Base-by-base conservation (phyloP, 208 protist species). In the Trypanosoma melophagium region DNA sequence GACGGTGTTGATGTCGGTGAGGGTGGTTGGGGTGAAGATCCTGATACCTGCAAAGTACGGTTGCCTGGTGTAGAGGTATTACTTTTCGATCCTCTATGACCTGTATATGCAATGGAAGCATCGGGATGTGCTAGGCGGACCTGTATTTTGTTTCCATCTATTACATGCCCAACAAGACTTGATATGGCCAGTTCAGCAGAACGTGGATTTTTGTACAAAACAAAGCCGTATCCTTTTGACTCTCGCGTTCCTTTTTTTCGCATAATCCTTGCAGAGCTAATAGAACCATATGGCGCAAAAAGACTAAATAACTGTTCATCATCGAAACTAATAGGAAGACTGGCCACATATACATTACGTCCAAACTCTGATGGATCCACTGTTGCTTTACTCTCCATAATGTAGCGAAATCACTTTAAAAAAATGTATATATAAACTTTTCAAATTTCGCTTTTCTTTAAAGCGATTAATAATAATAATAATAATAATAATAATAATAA, bases 281-380 rank as follows among this genome's bases (percentile, higher is more conserved):
- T 86, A 40, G 58, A 50, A 14, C 87, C 87, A 45, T 79, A 90
- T 3, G 66, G 74, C 19, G 76, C 61, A 67, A 94, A 91, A 24
- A 94, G 74, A 22, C 82, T 69, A 44, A 77, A 65, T 17, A 94
- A 73, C 60, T 88, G 60, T 31, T 83, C 71, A 59, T 94, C 82
- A 21, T 79, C 74, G 71, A 90, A 88, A 51, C 77, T 67, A 14
- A 78, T 28, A 3, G 88, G 88, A n/a, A 94, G 83, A 16, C 77
- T 84, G 10, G 88, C 84, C 2, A 91, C 84, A 75, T 94, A 94
- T 24, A 95, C 83, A 73, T 95, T 95, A 69, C 89, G 59, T 74
- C 60, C 35, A 19, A 62, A 51, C 41, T 62, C 58, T 14, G 53
- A 52, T 41, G 7, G 16, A 0, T 69, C 62, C 12, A 21, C 9